Conservation (phyloP, 148 eudicot genomes). For the Vaccinium myrtillus region DNA sequence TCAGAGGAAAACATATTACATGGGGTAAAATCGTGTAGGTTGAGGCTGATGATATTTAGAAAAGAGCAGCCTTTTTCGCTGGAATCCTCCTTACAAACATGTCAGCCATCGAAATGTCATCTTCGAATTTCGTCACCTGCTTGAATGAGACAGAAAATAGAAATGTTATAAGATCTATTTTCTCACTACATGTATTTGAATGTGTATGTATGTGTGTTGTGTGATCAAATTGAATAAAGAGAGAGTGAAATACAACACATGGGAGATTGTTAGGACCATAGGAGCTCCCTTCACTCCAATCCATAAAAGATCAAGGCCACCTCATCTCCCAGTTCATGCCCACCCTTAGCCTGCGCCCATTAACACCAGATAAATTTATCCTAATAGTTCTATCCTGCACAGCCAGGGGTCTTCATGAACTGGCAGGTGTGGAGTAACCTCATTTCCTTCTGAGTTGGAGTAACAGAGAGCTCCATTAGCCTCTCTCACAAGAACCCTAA, state of each 20-base stretch:
- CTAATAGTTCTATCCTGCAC: not conserved
- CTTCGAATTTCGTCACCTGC: not conserved
- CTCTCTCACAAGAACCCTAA: constrained; percentile 1
- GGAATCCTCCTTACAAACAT: not conserved
- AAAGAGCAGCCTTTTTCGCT: not conserved
- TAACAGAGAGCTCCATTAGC: constrained; percentile 14
- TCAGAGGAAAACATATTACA: not conserved
- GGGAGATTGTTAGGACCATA: constrained; percentile 2
- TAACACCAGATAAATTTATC: not conserved
- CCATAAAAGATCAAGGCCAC: constrained; percentile 28
- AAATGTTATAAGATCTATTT: too few relatives aligned
- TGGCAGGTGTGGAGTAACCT: constrained; percentile 21
- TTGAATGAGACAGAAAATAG: not conserved
- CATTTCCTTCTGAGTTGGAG: constrained; percentile 26
- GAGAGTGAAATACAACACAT: not conserved
- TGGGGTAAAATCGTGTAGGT: too few relatives aligned
- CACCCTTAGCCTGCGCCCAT: constrained; percentile 25
- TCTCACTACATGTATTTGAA: too few relatives aligned
- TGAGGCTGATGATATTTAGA: not conserved
- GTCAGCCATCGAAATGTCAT: not conserved
- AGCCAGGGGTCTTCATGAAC: constrained; percentile 30
- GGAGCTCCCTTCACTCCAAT: constrained; percentile 37
- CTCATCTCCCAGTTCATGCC: constrained; percentile 36
- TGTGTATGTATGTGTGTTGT: too few relatives aligned
- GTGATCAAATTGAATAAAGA: too few relatives aligned